Evolutionary conservation across 2,329 filamentous ascomycete genomes (phyloP), one percentile per base, ranked within the genome.

Genomic region (Plenodomus biglobosus): DNA sequence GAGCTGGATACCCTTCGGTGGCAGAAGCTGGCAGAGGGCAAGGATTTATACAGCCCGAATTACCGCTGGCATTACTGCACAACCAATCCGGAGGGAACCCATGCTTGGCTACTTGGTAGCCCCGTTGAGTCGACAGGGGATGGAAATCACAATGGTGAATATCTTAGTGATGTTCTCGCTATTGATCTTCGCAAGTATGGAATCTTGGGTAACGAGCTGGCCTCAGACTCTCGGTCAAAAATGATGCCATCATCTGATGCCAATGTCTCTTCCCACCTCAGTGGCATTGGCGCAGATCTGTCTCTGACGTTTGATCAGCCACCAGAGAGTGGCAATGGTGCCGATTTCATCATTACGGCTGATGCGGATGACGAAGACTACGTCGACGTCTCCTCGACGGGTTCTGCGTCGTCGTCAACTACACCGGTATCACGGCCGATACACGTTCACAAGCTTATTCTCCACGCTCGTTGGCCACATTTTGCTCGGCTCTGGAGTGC

Each of bases 21-120:
- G 94, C 91, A 96, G 71, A 95, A 92, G 68, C 79, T 99, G 16
- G 94, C 92, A 1, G 92, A 96, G 64, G 94, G 94, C 3, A 87
- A 90, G 41, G 94, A 99, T 67, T 86, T 99, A 27, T 99, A 96
- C 74, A 88, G 88, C 59, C 78, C 85, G 0, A 90, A 88, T n/a
- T 97, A 94, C 70, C 85, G 92, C 50, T 99, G 94, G 94, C 92
- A 97, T 71, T 99, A 99, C 69, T 97, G 94, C 70, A 95, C 91
- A 2, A 88, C 96, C 74, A 95, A 96, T 67, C 86, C 94, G 52
- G 90, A 95, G 62, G 92, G 92, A 5, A 96, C 94, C 6, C 96
- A 95, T 68, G 94, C 91, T 7, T 99, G 94, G 92, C 78, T 99
- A 19, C 80, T 99, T n/a, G 94, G 94, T 8, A 96, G 91, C 64